phyloP scores from a whole-genome alignment of 495 filamentous ascomycete species.

The Xylaria intraflava region DNA sequence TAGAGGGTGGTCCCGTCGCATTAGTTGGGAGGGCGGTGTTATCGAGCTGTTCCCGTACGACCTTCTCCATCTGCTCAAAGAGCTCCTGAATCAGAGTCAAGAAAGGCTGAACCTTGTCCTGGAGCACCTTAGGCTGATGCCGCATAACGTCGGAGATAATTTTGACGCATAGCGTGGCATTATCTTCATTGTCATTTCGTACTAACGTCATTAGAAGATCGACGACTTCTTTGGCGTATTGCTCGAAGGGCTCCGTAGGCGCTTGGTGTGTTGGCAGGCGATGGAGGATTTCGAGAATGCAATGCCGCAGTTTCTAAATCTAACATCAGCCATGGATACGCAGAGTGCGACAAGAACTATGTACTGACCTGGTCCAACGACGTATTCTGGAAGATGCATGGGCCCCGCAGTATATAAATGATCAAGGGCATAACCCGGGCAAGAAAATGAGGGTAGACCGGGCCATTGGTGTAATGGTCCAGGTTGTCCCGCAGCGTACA shows the following conservation, averaged over 20 bases:
- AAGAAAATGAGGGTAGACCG: slow-evolving; percentile 67
- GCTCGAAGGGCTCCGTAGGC: slow-evolving; percentile 73
- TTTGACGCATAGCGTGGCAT: slow-evolving; percentile 95
- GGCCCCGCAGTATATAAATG: slow-evolving; percentile 73
- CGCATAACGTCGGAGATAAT: slow-evolving; percentile 94
- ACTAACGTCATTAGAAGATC: slow-evolving; percentile 84
- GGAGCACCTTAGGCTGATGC: slow-evolving; percentile 77
- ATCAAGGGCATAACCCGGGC: slow-evolving; percentile 86
- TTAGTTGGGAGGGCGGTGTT: slow-evolving; percentile 50
- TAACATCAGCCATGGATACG: slow-evolving; percentile 15
- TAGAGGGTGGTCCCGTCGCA: slow-evolving; percentile 62
- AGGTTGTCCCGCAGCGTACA: slow-evolving; percentile 78
- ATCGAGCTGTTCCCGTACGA: slow-evolving; percentile 90
- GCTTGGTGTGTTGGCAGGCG: slow-evolving; percentile 65
- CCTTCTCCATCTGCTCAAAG: slow-evolving; percentile 87
- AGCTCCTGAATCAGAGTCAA: slow-evolving; percentile 88
- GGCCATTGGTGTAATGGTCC: slow-evolving; percentile 55
- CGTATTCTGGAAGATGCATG: slow-evolving; percentile 83
- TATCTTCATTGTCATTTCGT: slow-evolving; percentile 92
- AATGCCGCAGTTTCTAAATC: slow-evolving; percentile 76
- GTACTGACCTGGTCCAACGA: slow-evolving; percentile 72
- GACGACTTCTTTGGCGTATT: slow-evolving; percentile 77
- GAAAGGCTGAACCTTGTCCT: slow-evolving; percentile 78
- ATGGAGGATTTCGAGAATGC: slow-evolving; percentile 89
- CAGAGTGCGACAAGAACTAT: background rate